phyloP scores from a whole-genome alignment of 345 rosid species.

The Carallia brachiata region DNA sequence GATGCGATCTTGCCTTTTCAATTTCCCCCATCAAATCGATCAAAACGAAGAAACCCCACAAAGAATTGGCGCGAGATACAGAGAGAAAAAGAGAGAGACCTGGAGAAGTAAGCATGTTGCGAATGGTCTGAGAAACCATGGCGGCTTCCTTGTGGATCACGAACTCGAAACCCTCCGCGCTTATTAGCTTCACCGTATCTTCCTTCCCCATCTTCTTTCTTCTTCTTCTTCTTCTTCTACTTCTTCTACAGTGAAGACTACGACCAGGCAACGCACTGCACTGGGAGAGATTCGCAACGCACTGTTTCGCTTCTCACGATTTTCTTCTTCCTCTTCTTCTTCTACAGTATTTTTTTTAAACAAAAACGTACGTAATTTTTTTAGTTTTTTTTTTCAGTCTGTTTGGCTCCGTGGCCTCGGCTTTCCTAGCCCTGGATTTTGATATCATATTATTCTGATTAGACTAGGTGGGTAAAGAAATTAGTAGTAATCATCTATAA shows the following conservation, averaged over 20 bases:
- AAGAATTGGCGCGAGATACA: not conserved
- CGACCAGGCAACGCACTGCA: too few relatives aligned
- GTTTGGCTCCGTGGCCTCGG: not conserved
- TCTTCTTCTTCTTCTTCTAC: not conserved
- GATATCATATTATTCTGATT: too few relatives aligned
- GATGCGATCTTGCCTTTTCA: too few relatives aligned
- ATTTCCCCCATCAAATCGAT: not conserved
- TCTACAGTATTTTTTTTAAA: too few relatives aligned
- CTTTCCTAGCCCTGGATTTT: not conserved
- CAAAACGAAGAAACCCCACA: not conserved
- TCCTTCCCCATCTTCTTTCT: constrained; percentile 44
- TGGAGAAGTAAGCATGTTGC: constrained; percentile 90
- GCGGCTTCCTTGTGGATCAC: constrained; percentile 79
- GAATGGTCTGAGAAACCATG: constrained; percentile 84
- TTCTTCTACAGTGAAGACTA: not conserved
- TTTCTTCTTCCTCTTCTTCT: too few relatives aligned
- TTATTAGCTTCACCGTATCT: constrained; percentile 72
- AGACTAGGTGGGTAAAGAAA: too few relatives aligned
- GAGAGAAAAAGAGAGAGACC: constrained; percentile 29
- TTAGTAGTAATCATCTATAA: too few relatives aligned
- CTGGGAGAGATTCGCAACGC: too few relatives aligned
- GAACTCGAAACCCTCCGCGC: constrained; percentile 80
- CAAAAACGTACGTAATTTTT: too few relatives aligned
- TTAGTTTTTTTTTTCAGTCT: not conserved
- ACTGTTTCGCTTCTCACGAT: too few relatives aligned